phyloP scores from a whole-genome alignment of 2,329 filamentous ascomycete genomes.

The Ophiostoma ulmi region DNA sequence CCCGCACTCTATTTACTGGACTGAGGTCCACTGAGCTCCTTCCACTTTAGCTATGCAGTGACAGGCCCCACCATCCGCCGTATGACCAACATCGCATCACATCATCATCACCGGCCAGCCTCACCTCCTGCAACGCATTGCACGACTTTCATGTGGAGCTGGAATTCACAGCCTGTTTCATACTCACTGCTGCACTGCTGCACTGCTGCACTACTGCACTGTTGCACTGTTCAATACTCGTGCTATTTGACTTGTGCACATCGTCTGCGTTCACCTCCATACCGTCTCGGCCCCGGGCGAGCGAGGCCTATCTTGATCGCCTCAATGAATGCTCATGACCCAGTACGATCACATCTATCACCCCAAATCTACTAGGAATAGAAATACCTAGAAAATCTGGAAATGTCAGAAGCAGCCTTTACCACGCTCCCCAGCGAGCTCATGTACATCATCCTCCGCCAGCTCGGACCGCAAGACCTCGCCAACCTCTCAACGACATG shows the following conservation, averaged over 20 bases:
- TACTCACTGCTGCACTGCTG: no score
- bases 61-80: slow-evolving; percentile 1
- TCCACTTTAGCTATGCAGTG: background rate
- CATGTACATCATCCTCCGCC: slow-evolving; percentile 63
- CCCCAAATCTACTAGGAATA: no score
- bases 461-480: slow-evolving; percentile 61
- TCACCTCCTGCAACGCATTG: background rate
- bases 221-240: no score
- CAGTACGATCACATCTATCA: no score
- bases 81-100: background rate
- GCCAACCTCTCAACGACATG: slow-evolving; percentile 54
- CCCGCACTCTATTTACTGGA: background rate
- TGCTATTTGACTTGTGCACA: no score
- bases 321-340: no score
- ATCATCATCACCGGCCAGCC: background rate
- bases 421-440: slow-evolving; percentile 64
- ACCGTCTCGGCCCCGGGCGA: no score
- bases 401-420: slow-evolving; percentile 17
- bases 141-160: background rate
- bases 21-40: slow-evolving; percentile 1
- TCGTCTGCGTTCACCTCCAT: no score
- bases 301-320: no score
- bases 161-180: no score
- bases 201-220: no score
- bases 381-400: background rate